Evolutionary conservation across 2,329 filamentous ascomycete species (phyloP).

Genomic region (Incumbomyces delicatus): DNA sequence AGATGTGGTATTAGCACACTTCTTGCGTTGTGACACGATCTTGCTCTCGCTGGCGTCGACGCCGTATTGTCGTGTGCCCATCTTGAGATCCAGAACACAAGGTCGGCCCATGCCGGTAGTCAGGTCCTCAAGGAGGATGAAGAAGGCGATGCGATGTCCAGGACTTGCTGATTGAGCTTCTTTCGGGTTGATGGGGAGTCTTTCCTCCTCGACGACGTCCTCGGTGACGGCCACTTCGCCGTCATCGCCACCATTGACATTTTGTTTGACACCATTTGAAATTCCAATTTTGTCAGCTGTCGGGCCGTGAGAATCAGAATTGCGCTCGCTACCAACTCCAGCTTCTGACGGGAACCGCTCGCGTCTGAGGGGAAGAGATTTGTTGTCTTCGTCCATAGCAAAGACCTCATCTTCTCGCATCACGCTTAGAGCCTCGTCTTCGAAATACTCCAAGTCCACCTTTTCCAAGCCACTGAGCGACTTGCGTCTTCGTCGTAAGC

Average conservation of each 20-base stretch:
- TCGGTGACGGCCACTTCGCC: not conserved
- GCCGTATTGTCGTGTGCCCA: conserved; percentile 96
- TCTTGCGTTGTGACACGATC: conserved; percentile 80
- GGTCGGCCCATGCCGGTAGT: conserved; percentile 94
- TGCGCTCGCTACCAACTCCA: not conserved
- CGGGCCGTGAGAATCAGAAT: conserved; percentile 2
- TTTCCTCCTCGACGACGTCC: conserved; percentile 13
- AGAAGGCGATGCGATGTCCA: conserved; percentile 69
- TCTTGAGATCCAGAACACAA: conserved; percentile 95
- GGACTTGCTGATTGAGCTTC: conserved; percentile 54
- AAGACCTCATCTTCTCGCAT: conserved; percentile 66
- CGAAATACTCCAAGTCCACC: conserved; percentile 80
- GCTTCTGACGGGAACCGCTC: not conserved
- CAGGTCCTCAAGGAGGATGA: conserved; percentile 84
- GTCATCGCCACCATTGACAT: not conserved
- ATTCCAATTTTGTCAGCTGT: conserved; percentile 6
- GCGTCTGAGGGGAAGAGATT: not conserved
- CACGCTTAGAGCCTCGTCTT: conserved; percentile 75
- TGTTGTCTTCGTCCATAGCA: conserved; percentile 50
- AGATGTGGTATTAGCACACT: conserved; percentile 87
- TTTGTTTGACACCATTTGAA: not conserved
- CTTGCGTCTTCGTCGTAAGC: conserved; percentile 65
- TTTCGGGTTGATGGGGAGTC: conserved; percentile 60
- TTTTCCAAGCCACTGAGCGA: conserved; percentile 54
- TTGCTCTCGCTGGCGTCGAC: conserved; percentile 88